Base-by-base conservation (phyloP, 2,329 filamentous ascomycete species). In the Alternaria triticina region DNA sequence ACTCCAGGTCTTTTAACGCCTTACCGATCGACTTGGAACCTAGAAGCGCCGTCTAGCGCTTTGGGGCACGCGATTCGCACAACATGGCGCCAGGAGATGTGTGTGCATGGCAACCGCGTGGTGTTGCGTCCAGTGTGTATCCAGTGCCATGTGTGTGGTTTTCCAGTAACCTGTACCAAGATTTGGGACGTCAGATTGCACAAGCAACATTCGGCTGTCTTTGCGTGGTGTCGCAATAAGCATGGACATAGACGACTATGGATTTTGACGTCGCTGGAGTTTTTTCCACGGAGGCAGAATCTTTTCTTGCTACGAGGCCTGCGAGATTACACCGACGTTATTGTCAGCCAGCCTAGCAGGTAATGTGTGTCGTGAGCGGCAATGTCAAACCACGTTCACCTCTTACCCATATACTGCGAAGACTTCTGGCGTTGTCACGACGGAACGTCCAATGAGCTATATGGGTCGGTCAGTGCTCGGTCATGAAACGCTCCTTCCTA, bases 141-240 rank as follows among this genome's bases (percentile, higher is more conserved):
- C 68, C 64, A 64, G 52, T 28, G 46, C 68, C 64, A 61, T 62
- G 68, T 64, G 50, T 52, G 55, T 54, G 66, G 66, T 67, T 59
- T 61, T 57, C 62, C 66, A 54, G 55, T 15, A 47, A 67, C 33
- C 52, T 51, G 64, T 40, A 60, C 59, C 25, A 28, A 25, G 54
- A 59, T 50, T 25, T 40, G 43, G 12, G 30, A 20, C 30, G 28
- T 20, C 9, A n/a, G 17, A 17, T n/a, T 33, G 44, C 13, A 45
- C 11, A 6, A 51, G 5, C n/a, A 8, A 20, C 30, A n/a, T 40
- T 11, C 36, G 17, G 33, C 28, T 52, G 20, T 45, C 27, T 33
- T 17, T 40, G 20, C 15, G 33, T 20, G 25, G 20, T 33, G n/a
- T 50, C 23, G 28, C 22, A 44, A 23, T 4, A 46, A 22, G 22